These are phyloP conservation scores for Saraca asoca DNA, from an alignment of 331 rosid genomes.

Conservation along the genomic window DNA sequence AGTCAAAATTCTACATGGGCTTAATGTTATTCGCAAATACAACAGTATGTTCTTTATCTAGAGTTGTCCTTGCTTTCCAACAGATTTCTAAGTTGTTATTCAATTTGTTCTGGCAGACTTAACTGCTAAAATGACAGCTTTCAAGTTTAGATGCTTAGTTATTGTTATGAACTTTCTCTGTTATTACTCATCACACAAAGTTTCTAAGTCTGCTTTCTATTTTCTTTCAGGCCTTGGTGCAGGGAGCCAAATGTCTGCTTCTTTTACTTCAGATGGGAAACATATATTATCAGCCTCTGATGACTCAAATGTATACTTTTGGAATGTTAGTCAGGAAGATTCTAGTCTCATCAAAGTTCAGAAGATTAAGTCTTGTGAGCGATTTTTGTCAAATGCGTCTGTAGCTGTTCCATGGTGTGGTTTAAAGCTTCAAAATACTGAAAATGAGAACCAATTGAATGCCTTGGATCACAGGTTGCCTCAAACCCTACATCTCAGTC, in stretches of 20 bases:
- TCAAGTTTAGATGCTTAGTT: conserved; percentile 17
- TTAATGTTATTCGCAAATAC: conserved; percentile 77
- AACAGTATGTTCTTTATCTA: conserved; percentile 53
- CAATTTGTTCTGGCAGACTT: conserved; percentile 4
- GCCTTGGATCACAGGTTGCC: conserved; percentile 41
- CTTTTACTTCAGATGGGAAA: conserved; percentile 85
- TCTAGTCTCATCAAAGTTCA: conserved; percentile 44
- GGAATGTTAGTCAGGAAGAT: conserved; percentile 70
- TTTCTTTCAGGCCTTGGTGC: conserved; percentile 53
- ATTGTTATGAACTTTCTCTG: background rate
- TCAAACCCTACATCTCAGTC: conserved; percentile 41
- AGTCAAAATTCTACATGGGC: conserved; percentile 86
- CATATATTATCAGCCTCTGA: conserved; percentile 87
- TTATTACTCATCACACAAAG: conserved; percentile 7
- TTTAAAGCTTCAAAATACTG: conserved; percentile 47
- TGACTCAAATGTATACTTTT: conserved; percentile 83
- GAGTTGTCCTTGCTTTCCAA: conserved; percentile 12
- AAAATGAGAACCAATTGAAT: conserved; percentile 42
- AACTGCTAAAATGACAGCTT: conserved; percentile 14
- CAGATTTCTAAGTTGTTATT: background rate
- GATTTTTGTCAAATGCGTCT: conserved; percentile 76
- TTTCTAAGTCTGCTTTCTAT: conserved; percentile 32
- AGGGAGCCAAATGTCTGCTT: conserved; percentile 69
- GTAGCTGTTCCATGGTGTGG: conserved; percentile 94
- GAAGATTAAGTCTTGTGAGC: conserved; percentile 73